These are phyloP conservation scores for Fraxinus greggii DNA, from an alignment of 305 asterid genomes.

Conservation along the genomic window DNA sequence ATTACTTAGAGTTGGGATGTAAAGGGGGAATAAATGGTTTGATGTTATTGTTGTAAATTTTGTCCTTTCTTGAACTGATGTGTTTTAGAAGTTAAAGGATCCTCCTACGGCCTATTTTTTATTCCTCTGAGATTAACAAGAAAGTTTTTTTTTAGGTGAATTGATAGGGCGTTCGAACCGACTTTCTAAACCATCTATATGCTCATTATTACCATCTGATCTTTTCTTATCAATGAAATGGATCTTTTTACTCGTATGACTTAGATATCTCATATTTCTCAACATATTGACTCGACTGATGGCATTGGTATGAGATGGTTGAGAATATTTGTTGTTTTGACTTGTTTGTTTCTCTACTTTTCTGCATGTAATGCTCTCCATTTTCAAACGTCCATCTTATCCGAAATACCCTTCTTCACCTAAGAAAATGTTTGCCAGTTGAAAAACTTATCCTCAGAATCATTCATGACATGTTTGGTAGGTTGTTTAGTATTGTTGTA, in stretches of 20 bases:
- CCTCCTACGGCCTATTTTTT: background rate
- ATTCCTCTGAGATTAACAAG: background rate
- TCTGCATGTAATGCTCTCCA: background rate
- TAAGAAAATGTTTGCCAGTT: background rate
- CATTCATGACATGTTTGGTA: background rate
- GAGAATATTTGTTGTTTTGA: background rate
- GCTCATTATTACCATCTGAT: background rate
- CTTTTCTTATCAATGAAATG: background rate
- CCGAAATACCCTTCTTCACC: background rate
- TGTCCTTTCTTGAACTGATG: background rate
- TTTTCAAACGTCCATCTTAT: background rate
- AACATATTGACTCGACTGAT: background rate
- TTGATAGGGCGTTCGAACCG: background rate
- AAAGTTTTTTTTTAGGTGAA: background rate
- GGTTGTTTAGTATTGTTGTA: background rate
- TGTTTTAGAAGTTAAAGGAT: background rate
- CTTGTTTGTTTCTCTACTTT: background rate
- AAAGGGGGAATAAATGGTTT: constrained; percentile 17
- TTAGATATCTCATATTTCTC: background rate
- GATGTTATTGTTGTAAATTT: background rate
- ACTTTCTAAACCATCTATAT: background rate
- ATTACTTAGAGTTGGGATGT: constrained; percentile 22
- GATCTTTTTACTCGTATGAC: background rate
- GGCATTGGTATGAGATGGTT: background rate
- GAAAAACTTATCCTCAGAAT: background rate